phyloP scores from a whole-genome alignment of 345 rosid species.

The Brassica rapa region DNA sequence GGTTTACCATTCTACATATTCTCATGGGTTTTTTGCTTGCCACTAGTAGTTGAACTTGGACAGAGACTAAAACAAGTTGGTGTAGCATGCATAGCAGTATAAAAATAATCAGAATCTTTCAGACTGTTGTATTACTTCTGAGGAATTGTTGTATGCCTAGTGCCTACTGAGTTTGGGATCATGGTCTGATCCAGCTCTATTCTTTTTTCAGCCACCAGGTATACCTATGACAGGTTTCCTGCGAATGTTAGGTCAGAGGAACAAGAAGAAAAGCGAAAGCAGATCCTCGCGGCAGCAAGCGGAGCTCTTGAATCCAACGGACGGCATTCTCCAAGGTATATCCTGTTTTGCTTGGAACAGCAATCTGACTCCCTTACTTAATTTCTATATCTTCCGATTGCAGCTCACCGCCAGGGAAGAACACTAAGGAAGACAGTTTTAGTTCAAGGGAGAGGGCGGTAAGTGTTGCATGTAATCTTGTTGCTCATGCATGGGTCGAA shows the following conservation, averaged over 20 bases:
- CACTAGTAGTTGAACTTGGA: constrained; percentile 26
- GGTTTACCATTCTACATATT: constrained; percentile 10
- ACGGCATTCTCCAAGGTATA: constrained; percentile 75
- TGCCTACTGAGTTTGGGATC: constrained; percentile 9
- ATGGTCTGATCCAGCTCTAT: constrained; percentile 29
- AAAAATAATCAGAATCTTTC: not conserved
- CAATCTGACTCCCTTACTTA: constrained; percentile 20
- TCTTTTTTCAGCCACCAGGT: constrained; percentile 69
- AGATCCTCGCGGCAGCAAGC: constrained; percentile 85
- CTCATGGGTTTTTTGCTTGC: constrained; percentile 22
- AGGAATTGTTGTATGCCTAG: not conserved
- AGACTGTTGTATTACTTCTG: constrained; percentile 18
- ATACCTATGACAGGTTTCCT: constrained; percentile 96
- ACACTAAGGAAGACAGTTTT: constrained; percentile 57
- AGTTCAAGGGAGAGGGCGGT: constrained; percentile 98
- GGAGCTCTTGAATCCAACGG: constrained; percentile 84
- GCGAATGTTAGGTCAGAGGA: constrained; percentile 83
- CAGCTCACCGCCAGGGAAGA: constrained; percentile 78
- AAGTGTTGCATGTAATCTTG: constrained; percentile 50
- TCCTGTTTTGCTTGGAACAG: constrained; percentile 28
- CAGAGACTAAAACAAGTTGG: constrained; percentile 12
- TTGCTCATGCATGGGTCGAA: constrained; percentile 25
- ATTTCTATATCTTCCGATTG: constrained; percentile 30
- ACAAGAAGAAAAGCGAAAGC: constrained; percentile 91
- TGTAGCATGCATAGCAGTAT: constrained; percentile 5